These are phyloP conservation scores for Jacaranda mimosifolia DNA, from an alignment of 257 asterid genomes.

Conservation along the genomic window DNA sequence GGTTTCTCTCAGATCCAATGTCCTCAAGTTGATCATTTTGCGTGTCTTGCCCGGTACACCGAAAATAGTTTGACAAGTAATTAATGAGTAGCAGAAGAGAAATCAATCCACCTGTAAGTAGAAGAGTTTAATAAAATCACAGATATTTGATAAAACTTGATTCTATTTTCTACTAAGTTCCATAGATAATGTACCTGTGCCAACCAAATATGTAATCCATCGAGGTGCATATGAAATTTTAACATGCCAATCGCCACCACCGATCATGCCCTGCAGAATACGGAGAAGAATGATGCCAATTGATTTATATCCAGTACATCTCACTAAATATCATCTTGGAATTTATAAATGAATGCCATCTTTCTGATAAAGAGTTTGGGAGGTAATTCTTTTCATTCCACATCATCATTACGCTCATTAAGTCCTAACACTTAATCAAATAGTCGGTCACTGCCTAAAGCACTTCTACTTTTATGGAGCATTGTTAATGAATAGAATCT, in stretches of 20 bases:
- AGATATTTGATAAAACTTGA: conserved; percentile 10
- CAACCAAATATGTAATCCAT: conserved; percentile 68
- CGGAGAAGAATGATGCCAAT: conserved; percentile 10
- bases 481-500: conserved; percentile 16
- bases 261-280: conserved; percentile 55
- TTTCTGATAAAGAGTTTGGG: conserved; percentile 10
- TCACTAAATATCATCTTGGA: not conserved
- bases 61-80: conserved; percentile 44
- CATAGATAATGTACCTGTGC: conserved; percentile 59
- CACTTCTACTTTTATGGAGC: not conserved
- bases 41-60: conserved; percentile 37
- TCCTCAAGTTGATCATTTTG: conserved; percentile 44
- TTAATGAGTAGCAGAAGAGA: conserved; percentile 50
- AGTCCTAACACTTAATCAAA: not conserved
- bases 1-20: conserved; percentile 52
- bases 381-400: conserved; percentile 6
- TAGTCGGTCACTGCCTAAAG: not conserved
- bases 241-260: conserved; percentile 55
- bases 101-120: conserved; percentile 62
- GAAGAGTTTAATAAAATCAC: conserved; percentile 26
- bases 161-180: not conserved
- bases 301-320: conserved; percentile 3
- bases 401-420: conserved; percentile 4
- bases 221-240: conserved; percentile 77
- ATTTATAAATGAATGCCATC: conserved; percentile 13